Conservation (phyloP, 2,329 filamentous ascomycete species). For the Colletotrichum chrysophilum region DNA sequence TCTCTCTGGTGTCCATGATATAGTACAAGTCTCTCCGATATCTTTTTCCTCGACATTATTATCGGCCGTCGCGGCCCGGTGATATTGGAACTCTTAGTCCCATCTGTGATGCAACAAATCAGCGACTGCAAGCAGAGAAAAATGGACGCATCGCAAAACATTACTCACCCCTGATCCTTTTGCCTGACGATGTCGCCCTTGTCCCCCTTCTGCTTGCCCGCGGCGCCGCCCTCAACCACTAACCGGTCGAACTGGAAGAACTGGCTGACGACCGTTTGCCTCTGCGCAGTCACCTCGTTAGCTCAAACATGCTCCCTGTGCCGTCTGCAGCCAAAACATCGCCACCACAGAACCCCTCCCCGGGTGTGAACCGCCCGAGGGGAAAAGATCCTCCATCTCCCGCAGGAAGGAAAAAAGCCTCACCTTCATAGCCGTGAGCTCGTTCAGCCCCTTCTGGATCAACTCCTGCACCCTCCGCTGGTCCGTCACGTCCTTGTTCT, state of each 20-base stretch:
- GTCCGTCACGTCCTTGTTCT: constrained; percentile 77
- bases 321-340: neutral
- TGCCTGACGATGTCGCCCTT: constrained; percentile 73
- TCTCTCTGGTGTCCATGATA: neutral
- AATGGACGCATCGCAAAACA: neutral
- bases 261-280: constrained; percentile 92
- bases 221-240: constrained; percentile 88
- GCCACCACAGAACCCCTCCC: neutral
- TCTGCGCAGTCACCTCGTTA: constrained; percentile 55
- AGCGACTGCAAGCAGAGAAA: neutral
- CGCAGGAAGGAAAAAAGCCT: constrained; percentile 18
- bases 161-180: constrained; percentile 76
- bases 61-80: neutral
- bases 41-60: neutral
- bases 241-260: constrained; percentile 92
- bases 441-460: constrained; percentile 85
- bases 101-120: neutral
- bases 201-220: constrained; percentile 75
- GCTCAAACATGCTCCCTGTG: neutral
- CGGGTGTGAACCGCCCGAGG: neutral
- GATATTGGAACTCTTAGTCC: neutral
- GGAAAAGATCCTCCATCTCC: neutral
- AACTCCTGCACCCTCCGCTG: constrained; percentile 82
- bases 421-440: constrained; percentile 91
- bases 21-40: neutral